phyloP scores from a whole-genome alignment of 306 rosid genomes.

The Casuarina glauca region DNA sequence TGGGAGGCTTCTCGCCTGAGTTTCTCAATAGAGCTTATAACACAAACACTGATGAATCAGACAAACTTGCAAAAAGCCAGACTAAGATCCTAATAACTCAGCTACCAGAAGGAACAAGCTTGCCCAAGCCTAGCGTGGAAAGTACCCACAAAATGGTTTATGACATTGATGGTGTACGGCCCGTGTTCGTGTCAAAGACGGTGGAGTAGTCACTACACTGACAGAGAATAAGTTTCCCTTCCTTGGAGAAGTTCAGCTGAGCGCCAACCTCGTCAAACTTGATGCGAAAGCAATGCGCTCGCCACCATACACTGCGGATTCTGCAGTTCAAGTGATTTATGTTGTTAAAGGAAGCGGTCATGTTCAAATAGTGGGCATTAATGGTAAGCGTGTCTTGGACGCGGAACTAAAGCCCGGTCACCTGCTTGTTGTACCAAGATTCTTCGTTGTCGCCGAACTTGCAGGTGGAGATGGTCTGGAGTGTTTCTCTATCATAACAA shows the following conservation, averaged over 20 bases:
- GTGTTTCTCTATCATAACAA: constrained; percentile 40
- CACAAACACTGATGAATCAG: too few relatives aligned
- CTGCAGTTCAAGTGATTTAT: constrained; percentile 44
- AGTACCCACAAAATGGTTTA: too few relatives aligned
- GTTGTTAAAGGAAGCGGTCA: constrained; percentile 48
- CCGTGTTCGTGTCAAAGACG: too few relatives aligned
- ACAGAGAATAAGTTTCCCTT: constrained; percentile 42
- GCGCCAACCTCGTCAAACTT: constrained; percentile 41
- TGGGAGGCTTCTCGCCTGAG: too few relatives aligned
- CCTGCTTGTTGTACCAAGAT: constrained; percentile 58
- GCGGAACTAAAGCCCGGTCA: constrained; percentile 47
- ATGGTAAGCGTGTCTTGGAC: constrained; percentile 42
- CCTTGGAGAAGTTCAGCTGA: constrained; percentile 44
- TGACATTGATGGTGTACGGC: too few relatives aligned
- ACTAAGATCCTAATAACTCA: too few relatives aligned
- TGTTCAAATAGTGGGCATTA: constrained; percentile 50
- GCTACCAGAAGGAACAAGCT: too few relatives aligned
- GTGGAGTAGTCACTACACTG: too few relatives aligned
- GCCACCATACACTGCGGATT: constrained; percentile 34
- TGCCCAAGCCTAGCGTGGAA: too few relatives aligned
- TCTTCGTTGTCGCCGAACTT: constrained; percentile 42
- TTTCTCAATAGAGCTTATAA: too few relatives aligned
- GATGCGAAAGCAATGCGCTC: constrained; percentile 38
- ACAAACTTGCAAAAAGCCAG: too few relatives aligned
- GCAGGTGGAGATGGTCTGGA: constrained; percentile 61